A percentile compares a stretch with the other conserved stretches of the same genome.
Evolutionary conservation across 495 filamentous ascomycete genomes (phyloP).

Genomic region (Tuber calosporum): DNA sequence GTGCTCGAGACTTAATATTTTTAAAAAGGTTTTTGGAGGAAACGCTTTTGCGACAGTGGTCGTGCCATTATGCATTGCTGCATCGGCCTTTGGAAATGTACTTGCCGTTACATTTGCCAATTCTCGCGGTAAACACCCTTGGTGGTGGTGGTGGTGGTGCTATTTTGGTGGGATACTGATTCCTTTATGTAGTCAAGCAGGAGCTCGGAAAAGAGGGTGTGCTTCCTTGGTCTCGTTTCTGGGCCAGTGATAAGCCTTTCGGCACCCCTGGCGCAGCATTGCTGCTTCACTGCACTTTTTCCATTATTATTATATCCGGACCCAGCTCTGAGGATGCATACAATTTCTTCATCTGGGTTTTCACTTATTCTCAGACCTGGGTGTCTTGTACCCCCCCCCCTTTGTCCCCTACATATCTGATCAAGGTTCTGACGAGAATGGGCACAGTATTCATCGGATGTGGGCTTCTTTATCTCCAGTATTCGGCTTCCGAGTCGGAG

Average conservation of each 20-base stretch:
- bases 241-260: conserved; percentile 59
- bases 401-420: neutral
- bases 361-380: conserved; percentile 16
- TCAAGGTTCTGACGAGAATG: neutral
- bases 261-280: conserved; percentile 48
- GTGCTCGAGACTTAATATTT: neutral
- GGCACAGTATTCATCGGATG: conserved; percentile 15
- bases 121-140: conserved; percentile 17
- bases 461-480: conserved; percentile 20
- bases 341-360: conserved; percentile 44
- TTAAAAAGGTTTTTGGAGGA: conserved; percentile 21
- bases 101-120: conserved; percentile 48
- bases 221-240: conserved; percentile 56
- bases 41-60: conserved; percentile 25
- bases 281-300: conserved; percentile 46
- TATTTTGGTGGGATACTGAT: conserved; percentile 4
- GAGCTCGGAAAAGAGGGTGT: conserved; percentile 61
- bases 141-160: no score
- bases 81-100: conserved; percentile 49
- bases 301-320: conserved; percentile 43
- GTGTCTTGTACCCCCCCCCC: conserved; percentile 10
- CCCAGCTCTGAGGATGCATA: conserved; percentile 20
- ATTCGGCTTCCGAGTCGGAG: conserved; percentile 43
- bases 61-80: conserved; percentile 45
- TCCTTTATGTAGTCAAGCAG: conserved; percentile 19